Conservation (phyloP, 1,284 basidiomycete genomes). For the Moesziomyces parantarcticus region DNA sequence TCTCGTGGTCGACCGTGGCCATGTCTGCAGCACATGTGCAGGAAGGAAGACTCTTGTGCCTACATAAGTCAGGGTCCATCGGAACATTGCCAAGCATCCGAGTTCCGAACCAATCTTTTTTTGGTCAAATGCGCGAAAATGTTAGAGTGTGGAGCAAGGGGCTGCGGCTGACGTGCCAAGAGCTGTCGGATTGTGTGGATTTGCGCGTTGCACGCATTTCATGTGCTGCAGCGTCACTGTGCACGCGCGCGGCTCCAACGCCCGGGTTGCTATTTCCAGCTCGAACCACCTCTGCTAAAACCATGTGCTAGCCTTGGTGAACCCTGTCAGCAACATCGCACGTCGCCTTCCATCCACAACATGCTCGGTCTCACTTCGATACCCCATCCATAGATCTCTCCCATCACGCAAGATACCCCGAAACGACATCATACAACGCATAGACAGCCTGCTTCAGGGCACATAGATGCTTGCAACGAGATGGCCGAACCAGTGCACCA, state of each 20-base stretch:
- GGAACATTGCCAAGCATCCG: neutral
- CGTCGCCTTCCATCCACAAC: neutral
- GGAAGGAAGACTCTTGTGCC: neutral
- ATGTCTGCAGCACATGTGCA: neutral
- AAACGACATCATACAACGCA: neutral
- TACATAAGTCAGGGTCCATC: neutral
- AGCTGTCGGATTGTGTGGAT: neutral
- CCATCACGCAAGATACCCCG: neutral
- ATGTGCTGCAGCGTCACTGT: neutral
- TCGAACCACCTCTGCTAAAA: neutral
- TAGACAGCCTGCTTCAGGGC: neutral
- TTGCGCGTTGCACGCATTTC: neutral
- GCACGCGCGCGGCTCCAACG: too few species aligned
- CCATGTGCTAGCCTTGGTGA: neutral
- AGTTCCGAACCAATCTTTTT: neutral
- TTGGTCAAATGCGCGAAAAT: neutral
- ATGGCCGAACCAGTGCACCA: slow-evolving; percentile 14
- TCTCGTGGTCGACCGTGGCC: slow-evolving; percentile 15
- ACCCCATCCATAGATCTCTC: neutral
- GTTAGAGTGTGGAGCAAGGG: neutral
- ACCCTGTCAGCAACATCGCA: neutral
- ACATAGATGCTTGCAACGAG: neutral
- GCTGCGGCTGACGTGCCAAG: neutral
- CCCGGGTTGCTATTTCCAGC: neutral
- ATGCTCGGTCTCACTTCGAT: neutral